These are phyloP conservation scores for Alloteropsis angusta DNA, from an alignment of 202 grass and related monocot genomes.

Conservation along the genomic window DNA sequence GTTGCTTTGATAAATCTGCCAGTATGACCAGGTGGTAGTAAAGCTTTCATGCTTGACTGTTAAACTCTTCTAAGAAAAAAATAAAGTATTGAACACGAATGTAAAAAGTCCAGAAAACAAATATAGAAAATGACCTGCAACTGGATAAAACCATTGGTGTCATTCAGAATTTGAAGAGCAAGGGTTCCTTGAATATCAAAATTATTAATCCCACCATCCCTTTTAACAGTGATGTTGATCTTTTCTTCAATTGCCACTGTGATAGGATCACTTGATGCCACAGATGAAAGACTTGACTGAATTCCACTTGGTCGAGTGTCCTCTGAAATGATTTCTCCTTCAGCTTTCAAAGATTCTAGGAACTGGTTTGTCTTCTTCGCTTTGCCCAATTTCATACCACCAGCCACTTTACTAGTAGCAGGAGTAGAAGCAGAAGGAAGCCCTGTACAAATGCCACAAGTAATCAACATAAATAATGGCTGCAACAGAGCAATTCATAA, in stretches of 20 bases:
- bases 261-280: constrained; percentile 67
- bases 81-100: neutral
- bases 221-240: constrained; percentile 55
- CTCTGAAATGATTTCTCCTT: constrained; percentile 87
- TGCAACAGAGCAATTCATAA: neutral
- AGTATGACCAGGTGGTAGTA: neutral
- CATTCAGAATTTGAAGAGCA: constrained; percentile 68
- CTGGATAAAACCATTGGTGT: constrained; percentile 63
- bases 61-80: neutral
- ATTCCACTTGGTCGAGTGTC: constrained; percentile 40
- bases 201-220: constrained; percentile 61
- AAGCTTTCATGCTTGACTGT: neutral
- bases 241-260: constrained; percentile 84
- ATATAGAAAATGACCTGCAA: constrained; percentile 54
- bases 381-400: constrained; percentile 76
- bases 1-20: neutral
- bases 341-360: constrained; percentile 72
- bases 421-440: constrained; percentile 39
- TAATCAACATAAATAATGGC: constrained; percentile 13
- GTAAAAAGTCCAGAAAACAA: neutral
- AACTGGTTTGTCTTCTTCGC: constrained; percentile 61
- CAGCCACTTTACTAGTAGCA: constrained; percentile 47
- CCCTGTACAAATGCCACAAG: constrained; percentile 29
- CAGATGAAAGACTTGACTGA: constrained; percentile 40
- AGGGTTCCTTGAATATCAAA: constrained; percentile 84